phyloP scores from a whole-genome alignment of 805 yeast genomes.

The Wickerhamomyces strasburgensis region DNA sequence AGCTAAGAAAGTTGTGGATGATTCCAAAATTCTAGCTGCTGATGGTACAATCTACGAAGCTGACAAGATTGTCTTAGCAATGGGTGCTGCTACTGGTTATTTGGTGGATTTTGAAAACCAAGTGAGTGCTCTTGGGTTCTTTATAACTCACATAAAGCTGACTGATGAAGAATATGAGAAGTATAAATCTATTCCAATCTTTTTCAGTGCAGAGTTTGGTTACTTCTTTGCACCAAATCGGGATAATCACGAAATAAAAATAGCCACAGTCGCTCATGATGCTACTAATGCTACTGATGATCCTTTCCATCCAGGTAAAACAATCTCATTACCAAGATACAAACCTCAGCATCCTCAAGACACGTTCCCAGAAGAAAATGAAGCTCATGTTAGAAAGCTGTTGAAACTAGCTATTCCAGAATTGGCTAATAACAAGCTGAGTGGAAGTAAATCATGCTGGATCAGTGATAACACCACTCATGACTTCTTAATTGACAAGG shows the following conservation, averaged over 20 bases:
- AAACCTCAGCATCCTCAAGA: slow-evolving; percentile 26
- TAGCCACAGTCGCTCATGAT: slow-evolving; percentile 30
- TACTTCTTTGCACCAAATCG: slow-evolving; percentile 46
- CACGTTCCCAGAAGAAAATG: slow-evolving; percentile 31
- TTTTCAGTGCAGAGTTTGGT: slow-evolving; percentile 38
- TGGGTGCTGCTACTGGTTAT: slow-evolving; percentile 35
- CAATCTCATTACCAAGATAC: slow-evolving; percentile 33
- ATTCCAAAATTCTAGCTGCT: slow-evolving; percentile 17
- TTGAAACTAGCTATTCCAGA: slow-evolving; percentile 36
- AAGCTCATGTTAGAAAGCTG: slow-evolving; percentile 24
- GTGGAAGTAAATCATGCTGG: slow-evolving; percentile 37
- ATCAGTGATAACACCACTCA: slow-evolving; percentile 37
- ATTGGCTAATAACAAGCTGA: slow-evolving; percentile 29
- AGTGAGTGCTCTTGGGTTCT: slow-evolving; percentile 32
- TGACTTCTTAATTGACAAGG: slow-evolving; percentile 36
- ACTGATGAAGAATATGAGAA: slow-evolving; percentile 31
- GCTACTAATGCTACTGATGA: slow-evolving; percentile 23
- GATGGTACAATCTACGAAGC: slow-evolving; percentile 25
- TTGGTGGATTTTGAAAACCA: slow-evolving; percentile 30
- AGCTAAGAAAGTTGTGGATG: slow-evolving; percentile 17
- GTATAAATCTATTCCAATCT: slow-evolving; percentile 36
- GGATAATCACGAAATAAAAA: slow-evolving; percentile 31
- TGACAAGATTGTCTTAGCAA: slow-evolving; percentile 29
- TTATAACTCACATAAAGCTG: slow-evolving; percentile 34
- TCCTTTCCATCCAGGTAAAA: slow-evolving; percentile 13